Base-by-base conservation (phyloP, 2,329 filamentous ascomycete genomes). In the Calonectria naviculata region DNA sequence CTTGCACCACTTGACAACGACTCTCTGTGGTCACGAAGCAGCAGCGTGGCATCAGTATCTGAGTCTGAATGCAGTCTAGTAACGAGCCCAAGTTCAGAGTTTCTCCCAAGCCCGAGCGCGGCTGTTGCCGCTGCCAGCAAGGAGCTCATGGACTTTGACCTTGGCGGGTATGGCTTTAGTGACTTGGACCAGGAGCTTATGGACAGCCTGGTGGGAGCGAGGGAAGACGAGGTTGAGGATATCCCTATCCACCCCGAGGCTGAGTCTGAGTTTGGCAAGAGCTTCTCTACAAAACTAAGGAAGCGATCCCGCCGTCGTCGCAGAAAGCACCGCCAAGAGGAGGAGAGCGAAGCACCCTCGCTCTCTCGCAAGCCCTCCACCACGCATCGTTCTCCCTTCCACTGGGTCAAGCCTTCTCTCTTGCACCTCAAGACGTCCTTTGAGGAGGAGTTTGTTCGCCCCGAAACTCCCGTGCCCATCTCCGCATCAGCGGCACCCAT, bases 1-100 rank as follows among this genome's bases (percentile, higher is more conserved):
- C 88, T 97, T n/a, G 90, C 91, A 44, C 93, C 93, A 2, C 84
- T 97, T 68, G 81, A 85, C 73, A 83, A 78, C 73, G 84, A 80
- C 77, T 86, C 81, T 73, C 84, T 75, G n/a, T 84, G 83, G 83
- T 81, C 80, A 29, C 72, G 77, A 26, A 78, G 78, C 54, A 81
- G 78, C 71, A 81, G 78, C 58, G 42, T 77, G 42, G 54, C 74
- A 41, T 73, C 77, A 2, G 29, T 21, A 8, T 80, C 79, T 15
- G 77, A 81, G 68, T 80, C 79, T n/a, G 77, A 81, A 67, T 78
- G 79, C 65, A 81, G 82, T 71, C 74, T 82, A 19, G 80, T 84
- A 29, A 80, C 80, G 4, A 79, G 77, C 36, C 80, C 81, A 26
- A 81, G 78, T 73, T 76, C 77, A 2, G 82, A 86, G 54, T 80